A percentile compares a stretch with the other conserved stretches of the same genome.
phyloP scores from a whole-genome alignment of 768 basidiomycete species.

The Hygrophorus pudorinus region DNA sequence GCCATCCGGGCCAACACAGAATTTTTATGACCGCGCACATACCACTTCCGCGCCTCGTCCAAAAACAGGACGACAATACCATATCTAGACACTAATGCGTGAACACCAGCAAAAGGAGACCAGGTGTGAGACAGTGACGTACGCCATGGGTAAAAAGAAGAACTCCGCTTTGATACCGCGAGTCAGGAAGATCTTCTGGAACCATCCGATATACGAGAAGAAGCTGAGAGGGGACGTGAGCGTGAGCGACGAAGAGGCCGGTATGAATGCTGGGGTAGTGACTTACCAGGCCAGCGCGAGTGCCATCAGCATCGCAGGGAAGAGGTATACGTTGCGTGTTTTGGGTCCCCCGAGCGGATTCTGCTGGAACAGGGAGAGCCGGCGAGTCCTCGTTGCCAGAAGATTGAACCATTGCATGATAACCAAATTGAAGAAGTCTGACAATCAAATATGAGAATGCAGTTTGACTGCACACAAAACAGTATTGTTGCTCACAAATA shows the following conservation, averaged over 20 bases:
- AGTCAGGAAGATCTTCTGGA: constrained; percentile 43
- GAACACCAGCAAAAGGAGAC: too few relatives aligned
- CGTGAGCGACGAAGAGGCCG: constrained; percentile 8
- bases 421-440: constrained; percentile 36
- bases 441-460: neutral
- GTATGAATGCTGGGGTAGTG: constrained; percentile 13
- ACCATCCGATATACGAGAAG: constrained; percentile 32
- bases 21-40: too few relatives aligned
- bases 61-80: too few relatives aligned
- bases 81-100: too few relatives aligned
- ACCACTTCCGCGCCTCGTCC: too few relatives aligned
- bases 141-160: constrained; percentile 44
- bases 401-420: constrained; percentile 58
- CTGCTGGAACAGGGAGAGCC: constrained; percentile 44
- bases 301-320: constrained; percentile 35
- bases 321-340: constrained; percentile 31
- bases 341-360: constrained; percentile 24
- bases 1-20: too few relatives aligned
- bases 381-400: constrained; percentile 44
- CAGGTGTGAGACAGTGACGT: constrained; percentile 14
- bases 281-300: constrained; percentile 35
- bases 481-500: constrained; percentile 19
- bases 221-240: constrained; percentile 17
- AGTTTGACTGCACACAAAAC: neutral
- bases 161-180: constrained; percentile 31